Base-by-base conservation (phyloP, 2,329 filamentous ascomycete genomes). In the Diaporthe velutina region DNA sequence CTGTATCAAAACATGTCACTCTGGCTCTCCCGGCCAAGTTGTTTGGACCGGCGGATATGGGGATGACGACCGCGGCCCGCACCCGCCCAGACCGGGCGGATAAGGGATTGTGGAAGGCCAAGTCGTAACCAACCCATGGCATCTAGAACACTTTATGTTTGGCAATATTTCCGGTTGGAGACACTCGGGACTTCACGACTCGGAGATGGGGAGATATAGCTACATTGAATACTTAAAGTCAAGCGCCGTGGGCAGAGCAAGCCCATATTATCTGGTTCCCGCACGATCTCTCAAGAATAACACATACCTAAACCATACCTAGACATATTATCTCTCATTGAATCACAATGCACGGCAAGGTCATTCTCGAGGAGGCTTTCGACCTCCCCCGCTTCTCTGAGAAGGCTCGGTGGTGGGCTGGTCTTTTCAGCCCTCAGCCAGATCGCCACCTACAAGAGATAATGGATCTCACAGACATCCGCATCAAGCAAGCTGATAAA, bases 361-460 rank as follows among this genome's bases (percentile, higher is more conserved):
- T 92, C 74, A 88, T 88, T 17, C 84, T 92, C 30, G 90, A 92
- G 80, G 90, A 92, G 82, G 90, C 90, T 19, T 92, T 91, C 76
- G 88, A 88, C 75, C 85, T 92, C 9, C 90, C 91, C 58, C 86
- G 90, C 45, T 86, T 91, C 76, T 84, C 87, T 60, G 89, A 92
- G 76, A 88, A 88, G 81, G 90, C 89, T 7, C 83, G 84, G 78
- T 91, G 90, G 89, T 92, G 90, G 90, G 91, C 90, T 1, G 82
- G 84, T 6, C 81, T 92, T 30, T 93, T 92, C 79, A 87, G 89
- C 19, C 84, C 88, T n/a, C 87, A 92, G 77, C 84, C 88, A 2
- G 89, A 90, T 15, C 89, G 88, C 80, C 90, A 92, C 76, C 85
- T 86, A 72, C 83, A 81, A 35, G 89, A 93, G 81, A 93, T 87